These are phyloP conservation scores for Podaxis sp. DNA, from an alignment of 768 basidiomycete genomes.

Conservation along the genomic window DNA sequence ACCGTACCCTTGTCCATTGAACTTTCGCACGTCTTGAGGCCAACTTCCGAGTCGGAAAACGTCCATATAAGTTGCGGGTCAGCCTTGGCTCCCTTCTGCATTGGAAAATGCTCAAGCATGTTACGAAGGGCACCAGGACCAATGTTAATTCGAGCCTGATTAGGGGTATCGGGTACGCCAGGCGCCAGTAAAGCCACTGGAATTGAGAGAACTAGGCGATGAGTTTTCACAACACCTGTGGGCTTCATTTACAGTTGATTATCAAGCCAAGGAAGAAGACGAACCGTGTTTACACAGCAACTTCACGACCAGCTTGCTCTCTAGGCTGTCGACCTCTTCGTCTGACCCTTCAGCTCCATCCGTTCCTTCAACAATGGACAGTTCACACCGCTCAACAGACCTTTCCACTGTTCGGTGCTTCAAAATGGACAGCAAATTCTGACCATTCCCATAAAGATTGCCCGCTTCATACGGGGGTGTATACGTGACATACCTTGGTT, in stretches of 20 bases:
- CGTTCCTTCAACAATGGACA: constrained; percentile 61
- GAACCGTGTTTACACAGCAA: constrained; percentile 84
- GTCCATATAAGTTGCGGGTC: constrained; percentile 84
- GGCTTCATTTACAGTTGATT: neutral
- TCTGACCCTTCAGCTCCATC: constrained; percentile 34
- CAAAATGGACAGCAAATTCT: constrained; percentile 74
- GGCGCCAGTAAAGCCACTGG: constrained; percentile 65
- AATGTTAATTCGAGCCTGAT: constrained; percentile 67
- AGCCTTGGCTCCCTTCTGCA: constrained; percentile 56
- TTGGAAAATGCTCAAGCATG: constrained; percentile 80
- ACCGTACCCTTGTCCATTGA: constrained; percentile 64
- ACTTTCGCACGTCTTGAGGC: constrained; percentile 66
- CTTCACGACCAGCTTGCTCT: constrained; percentile 71
- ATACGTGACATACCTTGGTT: constrained; percentile 52
- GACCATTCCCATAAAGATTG: constrained; percentile 3
- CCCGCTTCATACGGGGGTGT: neutral
- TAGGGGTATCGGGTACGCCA: constrained; percentile 52
- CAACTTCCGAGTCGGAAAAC: constrained; percentile 69
- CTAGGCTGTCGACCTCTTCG: constrained; percentile 58
- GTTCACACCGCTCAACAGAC: constrained; percentile 72
- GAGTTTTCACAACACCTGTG: constrained; percentile 84
- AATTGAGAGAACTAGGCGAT: constrained; percentile 62
- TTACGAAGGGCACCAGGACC: constrained; percentile 74
- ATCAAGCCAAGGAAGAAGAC: constrained; percentile 13
- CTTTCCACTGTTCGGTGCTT: constrained; percentile 77